Percentiles rank a stretch among this genome's conserved stretches.
Evolutionary conservation across 208 protist species (phyloP).

Genomic region (Phytomonas francai): DNA sequence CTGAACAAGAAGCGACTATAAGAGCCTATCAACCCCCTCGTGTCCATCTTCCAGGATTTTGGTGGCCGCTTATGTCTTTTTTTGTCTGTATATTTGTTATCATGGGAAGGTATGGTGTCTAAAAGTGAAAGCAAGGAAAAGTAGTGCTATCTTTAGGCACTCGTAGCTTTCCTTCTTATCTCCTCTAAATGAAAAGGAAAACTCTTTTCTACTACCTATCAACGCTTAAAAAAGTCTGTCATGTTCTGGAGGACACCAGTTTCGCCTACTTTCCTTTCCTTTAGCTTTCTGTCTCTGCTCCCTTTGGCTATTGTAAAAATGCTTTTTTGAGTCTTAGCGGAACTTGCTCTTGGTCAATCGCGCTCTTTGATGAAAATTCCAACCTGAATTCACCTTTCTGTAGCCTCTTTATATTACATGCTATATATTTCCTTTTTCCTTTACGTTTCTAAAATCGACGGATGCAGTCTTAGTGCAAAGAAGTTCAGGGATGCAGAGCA

Average conservation of each 20-base stretch:
- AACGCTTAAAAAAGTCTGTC: neutral
- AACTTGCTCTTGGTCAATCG: neutral
- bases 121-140: neutral
- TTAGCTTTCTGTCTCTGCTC: neutral
- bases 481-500: neutral
- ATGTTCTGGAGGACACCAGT: neutral
- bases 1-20: constrained; percentile 9
- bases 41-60: constrained; percentile 25
- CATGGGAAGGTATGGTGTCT: constrained; percentile 39
- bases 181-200: neutral
- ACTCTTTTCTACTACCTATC: neutral
- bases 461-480: neutral
- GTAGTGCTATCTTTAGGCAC: neutral
- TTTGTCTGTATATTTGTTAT: constrained; percentile 26
- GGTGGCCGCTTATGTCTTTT: constrained; percentile 37
- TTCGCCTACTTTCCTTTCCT: constrained; percentile 7
- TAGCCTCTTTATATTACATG: neutral
- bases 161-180: neutral
- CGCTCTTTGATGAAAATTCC: neutral
- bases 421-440: neutral
- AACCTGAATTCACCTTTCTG: neutral
- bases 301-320: neutral
- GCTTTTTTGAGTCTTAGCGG: constrained; percentile 4
- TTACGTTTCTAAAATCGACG: neutral
- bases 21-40: constrained; percentile 21